A percentile compares a stretch with the other conserved stretches of the same genome.
Conservation (phyloP, 140 eudicot species). For the Ambrosia hybrid region DNA sequence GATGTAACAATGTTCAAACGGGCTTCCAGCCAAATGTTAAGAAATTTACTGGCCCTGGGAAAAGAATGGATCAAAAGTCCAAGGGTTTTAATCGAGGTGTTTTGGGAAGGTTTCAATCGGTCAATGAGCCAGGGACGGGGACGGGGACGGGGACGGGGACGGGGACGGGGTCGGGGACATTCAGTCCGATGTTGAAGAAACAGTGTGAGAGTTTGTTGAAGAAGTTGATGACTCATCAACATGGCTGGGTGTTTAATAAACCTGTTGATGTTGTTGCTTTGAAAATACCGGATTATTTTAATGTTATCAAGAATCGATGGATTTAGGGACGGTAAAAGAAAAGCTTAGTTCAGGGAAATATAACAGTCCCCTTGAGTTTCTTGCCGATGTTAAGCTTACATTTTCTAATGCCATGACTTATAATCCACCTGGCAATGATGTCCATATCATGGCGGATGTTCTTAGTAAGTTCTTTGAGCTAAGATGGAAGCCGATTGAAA, state of each 20-base stretch:
- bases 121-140: neutral
- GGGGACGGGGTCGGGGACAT: neutral
- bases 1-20: slow-evolving; percentile 32
- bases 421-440: slow-evolving; percentile 70
- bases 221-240: slow-evolving; percentile 58
- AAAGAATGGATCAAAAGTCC: slow-evolving; percentile 30
- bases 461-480: slow-evolving; percentile 57
- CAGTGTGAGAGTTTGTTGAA: slow-evolving; percentile 64
- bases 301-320: slow-evolving; percentile 76
- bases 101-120: slow-evolving; percentile 60
- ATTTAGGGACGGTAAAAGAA: slow-evolving; percentile 71
- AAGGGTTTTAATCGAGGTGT: slow-evolving; percentile 49
- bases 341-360: slow-evolving; percentile 53
- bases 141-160: neutral
- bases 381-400: slow-evolving; percentile 72
- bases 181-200: slow-evolving; percentile 45
- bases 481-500: slow-evolving; percentile 74
- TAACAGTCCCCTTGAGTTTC: slow-evolving; percentile 56
- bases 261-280: slow-evolving; percentile 78
- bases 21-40: slow-evolving; percentile 21
- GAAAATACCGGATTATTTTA: slow-evolving; percentile 74
- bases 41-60: slow-evolving; percentile 27
- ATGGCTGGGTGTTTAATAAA: slow-evolving; percentile 60
- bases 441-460: slow-evolving; percentile 64
- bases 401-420: slow-evolving; percentile 83